Conservation (phyloP, 495 filamentous ascomycete species). For the Penicillium angulare region DNA sequence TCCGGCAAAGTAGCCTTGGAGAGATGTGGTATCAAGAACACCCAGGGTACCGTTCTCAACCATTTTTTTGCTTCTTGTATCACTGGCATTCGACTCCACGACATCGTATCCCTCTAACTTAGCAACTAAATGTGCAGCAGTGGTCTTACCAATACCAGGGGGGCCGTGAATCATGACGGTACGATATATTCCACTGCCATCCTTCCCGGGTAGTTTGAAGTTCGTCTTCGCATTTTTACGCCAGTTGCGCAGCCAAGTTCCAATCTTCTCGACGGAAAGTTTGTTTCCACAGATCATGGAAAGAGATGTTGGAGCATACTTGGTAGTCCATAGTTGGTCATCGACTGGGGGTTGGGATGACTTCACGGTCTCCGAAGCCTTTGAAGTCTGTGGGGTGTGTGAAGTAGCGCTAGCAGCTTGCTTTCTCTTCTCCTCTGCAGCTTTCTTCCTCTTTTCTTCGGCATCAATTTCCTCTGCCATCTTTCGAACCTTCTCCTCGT, state of each 20-base stretch:
- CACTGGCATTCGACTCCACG: constrained; percentile 93
- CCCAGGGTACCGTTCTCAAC: constrained; percentile 84
- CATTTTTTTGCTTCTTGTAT: constrained; percentile 95
- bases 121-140: constrained; percentile 90
- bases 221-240: constrained; percentile 65
- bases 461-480: constrained; percentile 81
- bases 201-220: constrained; percentile 77
- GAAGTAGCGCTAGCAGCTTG: constrained; percentile 15
- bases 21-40: constrained; percentile 87
- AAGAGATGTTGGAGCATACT: constrained; percentile 83
- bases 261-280: constrained; percentile 79
- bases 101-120: constrained; percentile 92
- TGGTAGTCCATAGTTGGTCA: constrained; percentile 86
- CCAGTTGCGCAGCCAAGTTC: constrained; percentile 84
- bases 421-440: constrained; percentile 44
- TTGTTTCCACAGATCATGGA: constrained; percentile 97
- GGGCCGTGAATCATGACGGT: constrained; percentile 92
- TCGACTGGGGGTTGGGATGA: constrained; percentile 52
- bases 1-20: constrained; percentile 89
- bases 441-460: constrained; percentile 54
- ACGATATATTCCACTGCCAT: constrained; percentile 75
- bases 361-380: too few relatives aligned
- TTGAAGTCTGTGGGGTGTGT: constrained; percentile 17
- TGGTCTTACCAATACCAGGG: constrained; percentile 97
- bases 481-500: constrained; percentile 71